Conservation (phyloP, 768 basidiomycete species). For the Suillus bovinus region DNA sequence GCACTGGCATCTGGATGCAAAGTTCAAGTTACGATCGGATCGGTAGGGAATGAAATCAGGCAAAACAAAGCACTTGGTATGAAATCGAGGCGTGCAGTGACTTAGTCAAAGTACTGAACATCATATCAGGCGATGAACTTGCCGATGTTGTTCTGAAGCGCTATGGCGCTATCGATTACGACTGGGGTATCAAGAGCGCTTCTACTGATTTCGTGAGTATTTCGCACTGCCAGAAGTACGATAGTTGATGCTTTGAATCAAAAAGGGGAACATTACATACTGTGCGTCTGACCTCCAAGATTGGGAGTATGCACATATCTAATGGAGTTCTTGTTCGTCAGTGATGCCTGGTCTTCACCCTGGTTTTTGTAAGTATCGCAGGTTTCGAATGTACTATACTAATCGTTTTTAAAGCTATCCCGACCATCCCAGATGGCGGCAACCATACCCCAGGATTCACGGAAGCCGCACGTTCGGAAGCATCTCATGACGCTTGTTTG, state of each 20-base stretch:
- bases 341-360: slow-evolving; percentile 63
- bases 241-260: not conserved
- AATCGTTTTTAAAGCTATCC: slow-evolving; percentile 52
- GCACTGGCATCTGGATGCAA: slow-evolving; percentile 62
- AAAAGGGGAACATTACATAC: slow-evolving; percentile 55
- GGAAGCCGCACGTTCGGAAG: slow-evolving; percentile 52
- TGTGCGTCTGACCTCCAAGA: slow-evolving; percentile 36
- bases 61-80: slow-evolving; percentile 63
- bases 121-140: slow-evolving; percentile 54
- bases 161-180: slow-evolving; percentile 57
- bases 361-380: slow-evolving; percentile 38
- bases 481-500: slow-evolving; percentile 61
- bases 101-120: slow-evolving; percentile 1
- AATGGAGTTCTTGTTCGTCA: slow-evolving; percentile 11
- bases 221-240: not conserved
- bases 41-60: slow-evolving; percentile 48
- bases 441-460: slow-evolving; percentile 70
- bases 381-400: not conserved
- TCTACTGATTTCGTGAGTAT: slow-evolving; percentile 75
- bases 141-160: slow-evolving; percentile 54
- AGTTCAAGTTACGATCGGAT: slow-evolving; percentile 38
- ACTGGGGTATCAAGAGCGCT: slow-evolving; percentile 62
- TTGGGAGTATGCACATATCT: slow-evolving; percentile 1
- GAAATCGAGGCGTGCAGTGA: not conserved
- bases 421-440: slow-evolving; percentile 62